Conservation (phyloP, 83 land plant genomes). For the Isoetes engelmannii region DNA sequence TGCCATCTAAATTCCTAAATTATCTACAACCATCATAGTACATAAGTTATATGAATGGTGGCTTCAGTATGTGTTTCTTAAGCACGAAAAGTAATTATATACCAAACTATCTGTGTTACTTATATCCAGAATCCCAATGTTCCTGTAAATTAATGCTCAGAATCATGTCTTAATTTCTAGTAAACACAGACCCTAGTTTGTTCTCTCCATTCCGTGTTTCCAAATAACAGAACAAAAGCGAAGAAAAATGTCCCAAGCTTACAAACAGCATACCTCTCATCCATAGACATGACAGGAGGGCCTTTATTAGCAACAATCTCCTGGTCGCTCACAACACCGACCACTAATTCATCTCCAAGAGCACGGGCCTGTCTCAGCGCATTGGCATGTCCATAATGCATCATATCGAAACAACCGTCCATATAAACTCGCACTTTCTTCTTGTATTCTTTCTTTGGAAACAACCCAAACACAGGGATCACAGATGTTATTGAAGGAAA, state of each 20-base stretch:
- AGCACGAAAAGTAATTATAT: too few species aligned
- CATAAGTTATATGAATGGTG: too few species aligned
- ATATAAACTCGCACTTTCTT: conserved; percentile 82
- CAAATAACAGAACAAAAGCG: not conserved
- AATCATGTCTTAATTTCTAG: too few species aligned
- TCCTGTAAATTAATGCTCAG: too few species aligned
- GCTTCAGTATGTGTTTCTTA: too few species aligned
- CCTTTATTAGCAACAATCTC: conserved; percentile 92
- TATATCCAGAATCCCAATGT: too few species aligned
- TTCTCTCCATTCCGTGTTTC: too few species aligned
- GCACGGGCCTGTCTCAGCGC: conserved; percentile 93
- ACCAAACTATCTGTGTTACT: too few species aligned
- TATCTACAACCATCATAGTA: too few species aligned
- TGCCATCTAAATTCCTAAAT: too few species aligned
- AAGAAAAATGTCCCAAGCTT: not conserved
- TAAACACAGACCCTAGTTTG: too few species aligned
- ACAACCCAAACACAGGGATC: conserved; percentile 17
- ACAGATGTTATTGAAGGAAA: conserved; percentile 5
- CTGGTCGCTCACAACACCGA: conserved; percentile 86
- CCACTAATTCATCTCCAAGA: conserved; percentile 89
- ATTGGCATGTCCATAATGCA: conserved; percentile 98
- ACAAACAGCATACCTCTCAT: conserved; percentile 60
- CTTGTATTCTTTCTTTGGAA: conserved; percentile 46
- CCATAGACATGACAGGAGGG: conserved; percentile 81
- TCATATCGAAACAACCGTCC: conserved; percentile 99